These are phyloP conservation scores for Sporobolus alterniflorus DNA, from an alignment of 202 grass and related monocot species.

Conservation along the genomic window DNA sequence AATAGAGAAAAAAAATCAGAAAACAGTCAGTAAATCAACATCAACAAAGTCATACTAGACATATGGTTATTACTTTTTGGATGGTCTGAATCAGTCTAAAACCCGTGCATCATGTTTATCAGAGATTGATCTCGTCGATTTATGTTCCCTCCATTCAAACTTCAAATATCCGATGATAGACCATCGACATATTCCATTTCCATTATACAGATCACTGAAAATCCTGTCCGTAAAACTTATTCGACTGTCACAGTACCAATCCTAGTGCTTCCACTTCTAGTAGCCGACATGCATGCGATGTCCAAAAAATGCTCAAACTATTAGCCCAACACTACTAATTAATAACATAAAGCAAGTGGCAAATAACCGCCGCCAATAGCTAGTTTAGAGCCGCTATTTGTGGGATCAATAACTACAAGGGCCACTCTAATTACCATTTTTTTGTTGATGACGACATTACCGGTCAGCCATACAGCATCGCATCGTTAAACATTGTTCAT, in stretches of 20 bases:
- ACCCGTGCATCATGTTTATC: too few species aligned
- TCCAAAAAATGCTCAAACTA: conserved; percentile 1
- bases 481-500: conserved; percentile 13
- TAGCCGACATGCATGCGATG: neutral
- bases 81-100: too few species aligned
- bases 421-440: conserved; percentile 2
- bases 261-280: neutral
- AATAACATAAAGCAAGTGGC: conserved; percentile 10
- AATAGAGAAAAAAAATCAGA: neutral
- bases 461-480: conserved; percentile 10
- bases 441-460: neutral
- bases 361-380: neutral
- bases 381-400: conserved; percentile 10
- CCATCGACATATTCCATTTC: too few species aligned
- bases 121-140: too few species aligned
- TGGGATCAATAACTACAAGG: conserved; percentile 12
- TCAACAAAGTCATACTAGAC: too few species aligned
- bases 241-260: neutral
- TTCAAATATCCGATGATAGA: too few species aligned
- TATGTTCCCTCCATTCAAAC: too few species aligned
- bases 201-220: neutral
- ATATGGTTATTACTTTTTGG: too few species aligned
- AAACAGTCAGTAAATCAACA: too few species aligned
- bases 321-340: neutral
- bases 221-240: neutral